A percentile compares a stretch with the other conserved stretches of the same genome.
phyloP scores from a whole-genome alignment of 2,329 filamentous ascomycete genomes.

The Scytalidium sp. region DNA sequence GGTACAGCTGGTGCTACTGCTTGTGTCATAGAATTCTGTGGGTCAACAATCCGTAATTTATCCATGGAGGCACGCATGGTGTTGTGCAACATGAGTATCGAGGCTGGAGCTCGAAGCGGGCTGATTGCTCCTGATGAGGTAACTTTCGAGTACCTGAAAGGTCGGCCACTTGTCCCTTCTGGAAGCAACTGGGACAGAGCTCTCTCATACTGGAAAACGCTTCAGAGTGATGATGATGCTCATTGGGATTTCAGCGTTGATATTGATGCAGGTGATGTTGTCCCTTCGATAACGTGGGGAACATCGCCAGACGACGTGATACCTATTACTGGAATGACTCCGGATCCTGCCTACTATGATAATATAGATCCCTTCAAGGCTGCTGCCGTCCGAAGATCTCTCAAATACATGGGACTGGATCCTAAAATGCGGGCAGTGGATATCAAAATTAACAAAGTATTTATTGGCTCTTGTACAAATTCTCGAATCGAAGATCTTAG shows the following conservation, averaged over 20 bases:
- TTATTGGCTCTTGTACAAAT: conserved; percentile 95
- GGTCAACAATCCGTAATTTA: conserved; percentile 79
- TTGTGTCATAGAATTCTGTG: conserved; percentile 91
- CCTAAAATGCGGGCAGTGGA: conserved; percentile 84
- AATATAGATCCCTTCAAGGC: conserved; percentile 66
- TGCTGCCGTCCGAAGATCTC: conserved; percentile 69
- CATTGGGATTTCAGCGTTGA: conserved; percentile 83
- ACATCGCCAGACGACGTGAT: conserved; percentile 91
- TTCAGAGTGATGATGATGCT: conserved; percentile 77
- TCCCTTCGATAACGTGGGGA: conserved; percentile 90
- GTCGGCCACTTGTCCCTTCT: conserved; percentile 79
- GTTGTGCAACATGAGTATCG: conserved; percentile 98
- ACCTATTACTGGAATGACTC: conserved; percentile 81
- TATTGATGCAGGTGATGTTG: conserved; percentile 85
- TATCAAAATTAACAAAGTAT: conserved; percentile 84
- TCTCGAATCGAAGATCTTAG: conserved; percentile 90
- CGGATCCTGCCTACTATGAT: conserved; percentile 79
- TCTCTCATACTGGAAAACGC: conserved; percentile 75
- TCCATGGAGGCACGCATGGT: conserved; percentile 97
- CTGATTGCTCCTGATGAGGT: conserved; percentile 92
- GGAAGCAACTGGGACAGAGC: conserved; percentile 86
- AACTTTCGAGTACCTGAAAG: conserved; percentile 92
- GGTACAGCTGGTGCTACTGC: conserved; percentile 91
- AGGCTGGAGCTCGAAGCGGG: conserved; percentile 85
- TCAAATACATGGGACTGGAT: conserved; percentile 90